Conservation (phyloP, 441 rosid genomes). For the Jatropha podagrica region DNA sequence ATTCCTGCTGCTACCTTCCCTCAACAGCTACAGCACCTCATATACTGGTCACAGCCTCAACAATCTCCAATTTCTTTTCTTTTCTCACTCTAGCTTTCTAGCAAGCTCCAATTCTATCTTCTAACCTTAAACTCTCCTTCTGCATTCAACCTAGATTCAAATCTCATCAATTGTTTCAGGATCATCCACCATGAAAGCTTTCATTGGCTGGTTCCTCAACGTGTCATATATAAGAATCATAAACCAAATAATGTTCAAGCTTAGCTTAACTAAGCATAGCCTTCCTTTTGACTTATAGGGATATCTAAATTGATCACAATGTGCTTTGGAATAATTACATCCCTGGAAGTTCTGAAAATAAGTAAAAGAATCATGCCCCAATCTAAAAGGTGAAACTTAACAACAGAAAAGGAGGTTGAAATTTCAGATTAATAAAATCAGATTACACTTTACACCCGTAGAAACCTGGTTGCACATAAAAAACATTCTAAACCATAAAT, state of each 20-base stretch:
- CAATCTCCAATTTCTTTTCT: background rate
- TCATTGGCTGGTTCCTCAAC: background rate
- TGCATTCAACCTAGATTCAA: background rate
- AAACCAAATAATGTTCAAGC: background rate
- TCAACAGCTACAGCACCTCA: background rate
- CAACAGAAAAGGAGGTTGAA: background rate
- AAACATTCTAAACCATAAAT: background rate
- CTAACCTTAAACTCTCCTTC: background rate
- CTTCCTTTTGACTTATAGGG: background rate
- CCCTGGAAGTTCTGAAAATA: background rate
- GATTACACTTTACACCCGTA: background rate
- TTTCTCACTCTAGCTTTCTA: background rate
- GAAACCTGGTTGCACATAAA: background rate
- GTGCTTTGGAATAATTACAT: background rate
- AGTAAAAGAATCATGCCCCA: background rate
- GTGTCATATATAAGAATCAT: background rate
- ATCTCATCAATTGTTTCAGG: background rate
- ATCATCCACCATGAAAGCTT: background rate
- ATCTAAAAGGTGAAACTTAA: background rate
- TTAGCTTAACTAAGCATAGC: background rate
- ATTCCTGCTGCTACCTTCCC: background rate
- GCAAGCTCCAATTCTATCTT: background rate
- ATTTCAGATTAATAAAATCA: background rate
- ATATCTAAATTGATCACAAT: background rate
- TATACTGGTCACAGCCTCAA: background rate